These are phyloP conservation scores for Colletotrichum tamarilloi DNA, from an alignment of 2,329 filamentous ascomycete genomes.

Conservation along the genomic window DNA sequence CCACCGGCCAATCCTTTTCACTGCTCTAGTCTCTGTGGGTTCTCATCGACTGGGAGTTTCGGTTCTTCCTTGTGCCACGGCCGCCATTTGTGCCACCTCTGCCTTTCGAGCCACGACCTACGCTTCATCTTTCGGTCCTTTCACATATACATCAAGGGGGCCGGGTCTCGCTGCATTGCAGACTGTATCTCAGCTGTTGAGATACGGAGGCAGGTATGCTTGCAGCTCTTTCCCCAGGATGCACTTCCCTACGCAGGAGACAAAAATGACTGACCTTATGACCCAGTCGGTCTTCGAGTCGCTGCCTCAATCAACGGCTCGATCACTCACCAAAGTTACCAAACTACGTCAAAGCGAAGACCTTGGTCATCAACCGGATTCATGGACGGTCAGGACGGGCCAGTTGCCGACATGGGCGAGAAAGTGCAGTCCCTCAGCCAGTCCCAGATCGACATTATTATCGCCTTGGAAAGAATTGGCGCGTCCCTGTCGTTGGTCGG, in stretches of 20 bases:
- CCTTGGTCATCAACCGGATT: neutral
- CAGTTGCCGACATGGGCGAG: neutral
- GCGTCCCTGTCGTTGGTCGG: slow-evolving; percentile 64
- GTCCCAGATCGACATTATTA: slow-evolving; percentile 54
- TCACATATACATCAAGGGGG: neutral
- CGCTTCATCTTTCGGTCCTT: slow-evolving; percentile 4
- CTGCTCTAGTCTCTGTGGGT: neutral
- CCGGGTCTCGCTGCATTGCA: neutral
- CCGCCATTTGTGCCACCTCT: slow-evolving; percentile 2
- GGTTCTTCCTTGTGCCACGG: neutral
- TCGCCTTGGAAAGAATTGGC: slow-evolving; percentile 63
- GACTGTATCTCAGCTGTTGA: slow-evolving; percentile 3
- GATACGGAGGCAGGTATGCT: slow-evolving; percentile 1
- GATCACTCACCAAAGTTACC: neutral
- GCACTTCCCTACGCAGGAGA: neutral
- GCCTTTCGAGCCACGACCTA: neutral
- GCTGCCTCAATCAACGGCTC: neutral
- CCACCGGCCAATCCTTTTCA: neutral
- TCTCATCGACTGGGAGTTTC: neutral
- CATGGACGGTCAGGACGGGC: neutral
- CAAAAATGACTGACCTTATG: neutral
- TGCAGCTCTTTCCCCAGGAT: neutral
- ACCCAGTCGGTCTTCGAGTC: neutral
- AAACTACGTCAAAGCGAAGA: neutral
- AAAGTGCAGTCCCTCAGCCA: slow-evolving; percentile 39